Evolutionary conservation across 208 protist genomes (phyloP), one percentile per base, ranked within the genome.

Genomic region (Crithidia thermophila): DNA sequence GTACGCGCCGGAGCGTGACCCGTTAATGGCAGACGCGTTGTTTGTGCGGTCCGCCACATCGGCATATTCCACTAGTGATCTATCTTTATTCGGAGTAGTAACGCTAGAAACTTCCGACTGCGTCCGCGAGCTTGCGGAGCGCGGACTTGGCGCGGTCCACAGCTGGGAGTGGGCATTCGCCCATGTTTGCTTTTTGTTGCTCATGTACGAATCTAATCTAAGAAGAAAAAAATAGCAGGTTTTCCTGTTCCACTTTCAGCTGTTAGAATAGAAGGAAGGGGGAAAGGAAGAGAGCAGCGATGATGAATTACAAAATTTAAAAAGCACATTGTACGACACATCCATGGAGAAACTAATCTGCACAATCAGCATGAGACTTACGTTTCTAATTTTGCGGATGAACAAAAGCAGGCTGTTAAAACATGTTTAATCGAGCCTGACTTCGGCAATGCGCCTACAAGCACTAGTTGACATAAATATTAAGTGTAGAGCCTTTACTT

Each of bases 151-250:
- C 14, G 69, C 68, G 2, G 69, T 69, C 69, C 69, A 75, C 42
- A 75, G 61, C 45, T 75, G 69, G 23, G 69, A 75, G 56, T 75
- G 69, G 55, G 69, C 52, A 40, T 31, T 75, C 28, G 69, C 69
- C 69, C 69, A 75, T 45, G 51, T 40, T 59, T 75, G 61, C 13
- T 75, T 75, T 20, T 64, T 67, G 36, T n/a, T 58, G 60, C 52
- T 68, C 67, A 74, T 74, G 11, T 40, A 30, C 33, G 59, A 39
- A 23, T 42, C 36, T 60, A 16, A 18, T 23, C 1, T 30, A 16
- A 46, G 27, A 28, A 20, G 11, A 33, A 56, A 46, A 6, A 20
- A 62, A 36, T 34, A 49, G 36, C 4, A 55, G n/a, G n/a, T n/a
- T n/a, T n/a, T n/a, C n/a, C n/a, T n/a, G n/a, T n/a, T n/a, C n/a